These are phyloP conservation scores for Cladophialophora yegresii DNA, from an alignment of 2,329 filamentous ascomycete species.

Conservation along the genomic window DNA sequence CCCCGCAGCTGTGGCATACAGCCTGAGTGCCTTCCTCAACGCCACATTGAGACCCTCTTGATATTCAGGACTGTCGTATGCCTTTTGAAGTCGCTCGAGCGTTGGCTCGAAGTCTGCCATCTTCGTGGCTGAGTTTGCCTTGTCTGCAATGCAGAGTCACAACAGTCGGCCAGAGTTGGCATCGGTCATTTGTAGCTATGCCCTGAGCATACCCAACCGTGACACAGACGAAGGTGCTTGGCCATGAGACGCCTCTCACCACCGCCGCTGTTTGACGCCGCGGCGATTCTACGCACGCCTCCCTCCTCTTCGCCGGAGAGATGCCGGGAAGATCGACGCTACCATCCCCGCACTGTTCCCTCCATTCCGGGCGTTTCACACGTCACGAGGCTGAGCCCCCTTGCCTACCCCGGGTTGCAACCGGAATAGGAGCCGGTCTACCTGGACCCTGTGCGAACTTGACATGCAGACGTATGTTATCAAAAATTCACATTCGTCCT, in stretches of 20 bases:
- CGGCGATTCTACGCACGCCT: neutral
- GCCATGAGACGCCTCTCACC: neutral
- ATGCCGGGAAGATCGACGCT: constrained; percentile 10
- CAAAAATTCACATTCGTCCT: neutral
- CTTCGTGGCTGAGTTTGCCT: neutral
- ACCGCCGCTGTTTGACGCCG: neutral
- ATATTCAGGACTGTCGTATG: constrained; percentile 9
- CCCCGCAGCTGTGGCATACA: constrained; percentile 7
- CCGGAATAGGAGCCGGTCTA: neutral
- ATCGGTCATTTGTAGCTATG: neutral
- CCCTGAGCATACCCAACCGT: neutral
- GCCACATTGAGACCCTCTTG: constrained; percentile 2
- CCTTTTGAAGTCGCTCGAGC: constrained; percentile 2
- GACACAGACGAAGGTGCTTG: neutral
- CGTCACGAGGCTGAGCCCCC: constrained; percentile 16
- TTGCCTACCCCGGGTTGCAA: neutral
- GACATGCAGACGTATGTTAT: neutral
- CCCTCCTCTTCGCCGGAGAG: neutral
- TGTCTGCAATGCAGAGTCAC: neutral
- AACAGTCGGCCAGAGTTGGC: neutral
- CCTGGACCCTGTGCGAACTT: neutral
- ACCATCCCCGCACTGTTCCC: constrained; percentile 9
- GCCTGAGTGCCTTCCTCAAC: constrained; percentile 4
- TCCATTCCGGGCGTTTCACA: neutral
- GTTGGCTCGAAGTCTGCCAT: constrained; percentile 6